Base-by-base conservation (phyloP, 306 rosid genomes). In the Inga leiocalycina region DNA sequence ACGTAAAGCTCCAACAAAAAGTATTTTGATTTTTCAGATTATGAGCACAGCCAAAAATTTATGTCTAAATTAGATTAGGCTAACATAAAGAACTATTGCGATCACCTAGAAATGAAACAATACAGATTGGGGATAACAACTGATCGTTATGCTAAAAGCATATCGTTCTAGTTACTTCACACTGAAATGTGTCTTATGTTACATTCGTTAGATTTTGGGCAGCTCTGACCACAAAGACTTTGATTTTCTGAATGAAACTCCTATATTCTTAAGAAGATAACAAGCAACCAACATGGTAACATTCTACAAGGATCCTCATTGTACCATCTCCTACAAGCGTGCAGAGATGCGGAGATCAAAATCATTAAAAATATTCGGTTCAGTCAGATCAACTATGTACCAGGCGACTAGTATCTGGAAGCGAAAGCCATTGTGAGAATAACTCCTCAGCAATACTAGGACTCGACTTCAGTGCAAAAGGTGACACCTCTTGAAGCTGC, bases 381-480 rank as follows among this genome's bases (percentile, higher is more conserved):
- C 79, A 82, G 77, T 67, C 54, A 82, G 71, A 54, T 76, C 71
- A 85, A 85, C 71, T 49, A 62, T 3, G 74, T 84, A 93, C 97
- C 97, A 93, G 83, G 80, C 95, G 90, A 61, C 86, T 81, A 67
- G 97, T 93, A 67, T 93, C 92, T 3, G 95, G 93, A 51, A 91
- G 95, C 16, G 95, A 91, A 82, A 93, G 97, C 97, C 97, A 93
- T 88, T 90, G 97, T 45, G 89, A 77, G 65, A 86, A 93, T 75
- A 93, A 86, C 82, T 93, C 92, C 82, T 91, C 97, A n/a, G 90
- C 91, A 75, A 91, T 88, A 81, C 57, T 67, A 52, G 92, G 93
- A 85, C 81, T 88, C 49, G 89, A 49, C 88, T 93, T 91, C 59
- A 93, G 79, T n/a, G 90, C 90, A 45, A 79, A 62, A 69, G 94